A percentile compares a stretch with the other conserved stretches of the same genome.
These are phyloP conservation scores for Lobosporangium transversale DNA, from an alignment of 192 early-diverging fungal genomes.

Conservation along the genomic window DNA sequence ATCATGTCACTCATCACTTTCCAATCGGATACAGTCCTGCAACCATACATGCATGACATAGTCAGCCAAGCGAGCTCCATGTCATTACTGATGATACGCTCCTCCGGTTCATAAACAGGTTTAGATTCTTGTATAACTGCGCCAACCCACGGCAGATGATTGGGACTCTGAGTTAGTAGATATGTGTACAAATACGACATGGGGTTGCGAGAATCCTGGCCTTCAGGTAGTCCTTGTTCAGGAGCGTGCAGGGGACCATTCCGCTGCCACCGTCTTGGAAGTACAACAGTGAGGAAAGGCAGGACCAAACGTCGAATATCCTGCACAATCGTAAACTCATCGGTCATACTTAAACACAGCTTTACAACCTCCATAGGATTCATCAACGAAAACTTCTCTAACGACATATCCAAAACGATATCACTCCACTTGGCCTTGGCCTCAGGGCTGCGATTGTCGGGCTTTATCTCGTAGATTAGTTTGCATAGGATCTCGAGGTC, in stretches of 20 bases:
- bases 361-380: conserved; percentile 53
- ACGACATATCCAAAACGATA: conserved; percentile 33
- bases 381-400: conserved; percentile 53
- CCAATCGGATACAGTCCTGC: conserved; percentile 49
- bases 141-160: conserved; percentile 58
- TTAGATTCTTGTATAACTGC: conserved; percentile 61
- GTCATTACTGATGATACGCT: conserved; percentile 63
- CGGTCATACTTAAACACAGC: conserved; percentile 50
- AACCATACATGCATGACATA: conserved; percentile 60
- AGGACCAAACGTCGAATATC: conserved; percentile 60
- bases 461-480: conserved; percentile 68
- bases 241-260: conserved; percentile 4
- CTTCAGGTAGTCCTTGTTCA: conserved; percentile 22
- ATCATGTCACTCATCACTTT: conserved; percentile 62
- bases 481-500: conserved; percentile 66
- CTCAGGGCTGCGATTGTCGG: conserved; percentile 27
- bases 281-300: conserved; percentile 54
- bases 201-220: conserved; percentile 36
- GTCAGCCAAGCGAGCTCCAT: conserved; percentile 60
- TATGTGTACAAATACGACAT: conserved; percentile 58
- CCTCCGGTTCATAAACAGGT: conserved; percentile 55
- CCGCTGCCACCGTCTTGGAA: conserved; percentile 39
- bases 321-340: conserved; percentile 53
- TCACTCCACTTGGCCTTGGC: conserved; percentile 21
- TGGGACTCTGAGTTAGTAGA: conserved; percentile 49